Conservation (phyloP, 352 stramenopile genomes). For the Blastocystis sp. region DNA sequence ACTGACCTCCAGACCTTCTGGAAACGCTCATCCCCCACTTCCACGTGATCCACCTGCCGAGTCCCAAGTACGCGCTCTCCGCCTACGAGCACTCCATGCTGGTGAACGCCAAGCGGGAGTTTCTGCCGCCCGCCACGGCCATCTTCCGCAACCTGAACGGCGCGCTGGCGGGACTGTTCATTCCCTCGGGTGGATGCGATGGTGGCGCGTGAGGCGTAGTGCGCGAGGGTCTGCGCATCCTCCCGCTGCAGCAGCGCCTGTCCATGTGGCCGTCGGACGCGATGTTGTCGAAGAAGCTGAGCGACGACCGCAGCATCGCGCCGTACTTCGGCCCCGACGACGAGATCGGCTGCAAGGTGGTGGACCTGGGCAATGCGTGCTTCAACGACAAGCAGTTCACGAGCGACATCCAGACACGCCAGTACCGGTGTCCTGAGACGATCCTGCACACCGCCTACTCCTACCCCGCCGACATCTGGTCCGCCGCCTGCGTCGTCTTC, state of each 20-base stretch:
- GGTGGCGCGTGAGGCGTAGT: background rate
- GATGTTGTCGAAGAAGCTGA: slow-evolving; percentile 2
- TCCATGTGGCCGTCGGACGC: slow-evolving; percentile 46
- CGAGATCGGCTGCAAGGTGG: slow-evolving; percentile 82
- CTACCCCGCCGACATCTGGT: slow-evolving; percentile 97
- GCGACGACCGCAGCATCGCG: slow-evolving; percentile 38
- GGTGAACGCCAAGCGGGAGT: slow-evolving; percentile 18
- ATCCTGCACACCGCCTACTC: slow-evolving; percentile 93
- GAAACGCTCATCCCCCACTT: slow-evolving; percentile 30
- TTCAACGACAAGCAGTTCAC: slow-evolving; percentile 98
- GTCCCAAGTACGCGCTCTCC: slow-evolving; percentile 17
- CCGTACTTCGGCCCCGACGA: slow-evolving; percentile 71
- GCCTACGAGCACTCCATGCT: slow-evolving; percentile 50
- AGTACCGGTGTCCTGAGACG: slow-evolving; percentile 97
- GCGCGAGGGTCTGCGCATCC: background rate
- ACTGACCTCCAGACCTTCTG: slow-evolving; percentile 18
- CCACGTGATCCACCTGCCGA: slow-evolving; percentile 34
- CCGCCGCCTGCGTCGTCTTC: slow-evolving; percentile 95
- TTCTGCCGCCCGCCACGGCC: slow-evolving; percentile 42
- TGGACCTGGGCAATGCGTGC: slow-evolving; percentile 98
- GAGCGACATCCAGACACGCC: slow-evolving; percentile 99
- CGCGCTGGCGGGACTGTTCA: slow-evolving; percentile 35
- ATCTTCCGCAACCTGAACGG: slow-evolving; percentile 54
- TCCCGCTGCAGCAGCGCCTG: slow-evolving; percentile 34
- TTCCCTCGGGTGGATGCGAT: slow-evolving; percentile 1